Base-by-base conservation (phyloP, 371 early-diverging fungal genomes). In the Circinella minor region DNA sequence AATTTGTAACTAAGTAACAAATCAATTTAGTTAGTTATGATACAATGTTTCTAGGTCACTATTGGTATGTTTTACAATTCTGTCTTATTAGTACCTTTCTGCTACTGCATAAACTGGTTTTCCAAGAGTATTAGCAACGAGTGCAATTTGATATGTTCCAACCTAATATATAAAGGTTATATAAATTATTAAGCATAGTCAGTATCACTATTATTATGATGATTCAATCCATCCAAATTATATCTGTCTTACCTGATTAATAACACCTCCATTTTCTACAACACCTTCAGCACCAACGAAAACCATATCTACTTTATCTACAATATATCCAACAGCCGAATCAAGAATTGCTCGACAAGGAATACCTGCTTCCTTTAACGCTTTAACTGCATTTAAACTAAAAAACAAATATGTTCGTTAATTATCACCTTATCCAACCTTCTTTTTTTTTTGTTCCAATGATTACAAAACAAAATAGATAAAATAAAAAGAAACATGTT, bases 251-350 rank as follows among this genome's bases (percentile, higher is more conserved):
- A 93, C 91, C 82, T 94, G 93, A 77, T 98, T 99, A 74, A 99
- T 93, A 59, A 99, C 77, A 7, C 99, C 99, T 38, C 99, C 99
- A 74, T 96, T 99, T 80, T 97, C 96, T 7, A 96, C 96, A 4
- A 99, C 96, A 47, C 95, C 99, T 81, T 99, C 99, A 14, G 98
- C 99, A 9, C 99, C 99, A 39, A 97, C 97, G 71, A 98, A 88
- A 0, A 97, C 96, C 88, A 94, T 86, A 75, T 97, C 95, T 17
- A 96, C 94, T 76, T 94, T 91, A 71, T 94, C 94, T 87, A 99
- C 96, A 67, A 95, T 87, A 79, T 93, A 96, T 43, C 95, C 98
- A 4, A 97, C 96, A 18, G 98, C 96, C 9, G 95, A 86, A 78
- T 99, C 99, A 72, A 94, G 79, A 20, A 99, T 91, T 36, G 96